Evolutionary conservation across 2,329 filamentous ascomycete genomes (phyloP).

Genomic region (Dothidotthia symphoricarpi): DNA sequence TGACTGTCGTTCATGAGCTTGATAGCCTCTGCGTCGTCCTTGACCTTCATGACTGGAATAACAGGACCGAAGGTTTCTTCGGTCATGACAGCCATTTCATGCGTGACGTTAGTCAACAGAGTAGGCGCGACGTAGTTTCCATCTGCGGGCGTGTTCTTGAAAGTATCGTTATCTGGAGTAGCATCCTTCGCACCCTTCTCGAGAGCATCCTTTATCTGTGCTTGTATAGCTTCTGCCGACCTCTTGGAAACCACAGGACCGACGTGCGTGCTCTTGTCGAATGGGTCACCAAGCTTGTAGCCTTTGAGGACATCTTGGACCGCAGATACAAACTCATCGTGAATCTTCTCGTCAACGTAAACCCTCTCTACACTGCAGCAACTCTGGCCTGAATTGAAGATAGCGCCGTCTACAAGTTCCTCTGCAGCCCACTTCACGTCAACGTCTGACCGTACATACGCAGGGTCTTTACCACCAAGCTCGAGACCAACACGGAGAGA

Average conservation of each 20-base stretch:
- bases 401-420: conserved; percentile 91
- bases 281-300: conserved; percentile 87
- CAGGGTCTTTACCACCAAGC: conserved; percentile 91
- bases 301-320: conserved; percentile 72
- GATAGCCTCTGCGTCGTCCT: conserved; percentile 76
- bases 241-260: conserved; percentile 84
- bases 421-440: conserved; percentile 88
- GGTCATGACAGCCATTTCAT: conserved; percentile 83
- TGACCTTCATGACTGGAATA: conserved; percentile 85
- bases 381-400: conserved; percentile 98
- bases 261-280: conserved; percentile 73
- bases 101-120: conserved; percentile 73
- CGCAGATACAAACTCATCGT: conserved; percentile 78
- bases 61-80: conserved; percentile 95
- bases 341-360: conserved; percentile 81
- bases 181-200: conserved; percentile 78
- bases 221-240: conserved; percentile 71
- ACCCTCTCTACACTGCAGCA: conserved; percentile 91
- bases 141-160: conserved; percentile 67
- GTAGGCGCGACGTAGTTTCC: conserved; percentile 90
- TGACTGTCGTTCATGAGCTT: conserved; percentile 90
- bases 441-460: conserved; percentile 82
- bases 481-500: conserved; percentile 80
- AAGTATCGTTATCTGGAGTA: conserved; percentile 79
- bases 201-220: conserved; percentile 79